Percentiles rank a stretch among this genome's conserved stretches.
phyloP scores from a whole-genome alignment of 805 yeast species.

The Wickerhamomyces queroliae region DNA sequence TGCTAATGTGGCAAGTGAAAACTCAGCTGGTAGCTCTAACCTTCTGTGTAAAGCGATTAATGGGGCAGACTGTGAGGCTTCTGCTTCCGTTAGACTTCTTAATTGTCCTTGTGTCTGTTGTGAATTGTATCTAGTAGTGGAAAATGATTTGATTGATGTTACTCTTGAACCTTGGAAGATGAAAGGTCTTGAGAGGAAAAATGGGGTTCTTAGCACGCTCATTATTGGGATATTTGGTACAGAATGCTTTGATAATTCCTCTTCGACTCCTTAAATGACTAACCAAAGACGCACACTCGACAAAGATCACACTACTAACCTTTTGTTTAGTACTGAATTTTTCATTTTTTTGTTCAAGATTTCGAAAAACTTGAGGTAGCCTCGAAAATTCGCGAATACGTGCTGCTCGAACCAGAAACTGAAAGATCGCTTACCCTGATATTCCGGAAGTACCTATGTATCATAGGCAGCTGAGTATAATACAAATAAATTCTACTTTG shows the following conservation, averaged over 20 bases:
- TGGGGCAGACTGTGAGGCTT: conserved; percentile 59
- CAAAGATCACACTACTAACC: too few species aligned
- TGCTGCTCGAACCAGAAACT: too few species aligned
- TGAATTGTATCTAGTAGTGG: background rate
- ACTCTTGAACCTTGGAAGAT: background rate
- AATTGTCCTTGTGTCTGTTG: background rate
- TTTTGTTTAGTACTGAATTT: too few species aligned
- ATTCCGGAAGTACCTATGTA: too few species aligned
- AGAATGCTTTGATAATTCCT: background rate
- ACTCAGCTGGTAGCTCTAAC: conserved; percentile 53
- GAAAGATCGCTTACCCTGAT: too few species aligned
- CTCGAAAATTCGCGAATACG: too few species aligned
- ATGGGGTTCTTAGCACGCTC: background rate
- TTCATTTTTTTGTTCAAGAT: too few species aligned
- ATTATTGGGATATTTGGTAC: too few species aligned
- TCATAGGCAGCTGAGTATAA: too few species aligned
- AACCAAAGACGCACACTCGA: too few species aligned
- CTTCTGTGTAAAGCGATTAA: conserved; percentile 76
- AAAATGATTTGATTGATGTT: background rate
- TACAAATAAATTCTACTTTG: too few species aligned
- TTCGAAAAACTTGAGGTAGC: too few species aligned
- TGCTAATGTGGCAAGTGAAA: conserved; percentile 63
- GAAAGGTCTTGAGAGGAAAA: background rate
- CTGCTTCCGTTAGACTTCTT: conserved; percentile 37
- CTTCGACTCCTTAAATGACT: background rate